These are phyloP conservation scores for Papilionanthe hybrid DNA, from an alignment of 116 monocot genomes.

Conservation along the genomic window DNA sequence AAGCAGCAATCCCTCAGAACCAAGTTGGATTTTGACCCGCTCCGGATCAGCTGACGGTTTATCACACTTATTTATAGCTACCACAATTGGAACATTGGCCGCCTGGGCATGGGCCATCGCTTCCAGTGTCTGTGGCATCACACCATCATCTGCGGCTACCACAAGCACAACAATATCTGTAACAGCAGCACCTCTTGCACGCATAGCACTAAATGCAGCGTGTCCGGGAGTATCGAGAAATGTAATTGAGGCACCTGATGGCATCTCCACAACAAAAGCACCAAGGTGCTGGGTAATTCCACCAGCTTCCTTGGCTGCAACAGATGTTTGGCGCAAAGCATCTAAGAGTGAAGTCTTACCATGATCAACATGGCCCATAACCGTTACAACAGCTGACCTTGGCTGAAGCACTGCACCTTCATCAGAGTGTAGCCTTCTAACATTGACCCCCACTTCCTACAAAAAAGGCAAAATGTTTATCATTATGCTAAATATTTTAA, in stretches of 20 bases:
- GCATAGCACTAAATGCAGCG: slow-evolving; percentile 98
- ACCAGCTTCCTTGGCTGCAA: slow-evolving; percentile 98
- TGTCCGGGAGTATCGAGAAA: slow-evolving; percentile 97
- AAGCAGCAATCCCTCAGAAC: slow-evolving; percentile 72
- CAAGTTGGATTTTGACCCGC: slow-evolving; percentile 77
- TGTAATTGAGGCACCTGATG: slow-evolving; percentile 91
- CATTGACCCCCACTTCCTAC: slow-evolving; percentile 87
- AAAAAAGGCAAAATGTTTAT: neutral
- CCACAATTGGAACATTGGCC: slow-evolving; percentile 88
- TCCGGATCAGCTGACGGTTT: slow-evolving; percentile 85
- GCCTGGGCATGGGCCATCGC: slow-evolving; percentile 81
- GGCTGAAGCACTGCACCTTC: slow-evolving; percentile 62
- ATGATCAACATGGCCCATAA: slow-evolving; percentile 99
- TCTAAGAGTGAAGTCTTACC: slow-evolving; percentile 98
- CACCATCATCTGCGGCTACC: slow-evolving; percentile 98
- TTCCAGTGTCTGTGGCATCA: slow-evolving; percentile 98
- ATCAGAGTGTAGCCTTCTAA: slow-evolving; percentile 63
- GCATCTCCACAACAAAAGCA: slow-evolving; percentile 89
- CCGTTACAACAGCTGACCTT: slow-evolving; percentile 89
- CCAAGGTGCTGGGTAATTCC: slow-evolving; percentile 98
- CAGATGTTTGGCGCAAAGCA: slow-evolving; percentile 80
- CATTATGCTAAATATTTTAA: neutral
- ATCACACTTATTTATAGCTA: slow-evolving; percentile 98
- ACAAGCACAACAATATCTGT: slow-evolving; percentile 98
- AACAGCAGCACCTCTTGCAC: slow-evolving; percentile 95